Evolutionary conservation across 257 asterid genomes (phyloP), one percentile per base, ranked within the genome.

Genomic region (Nicotiana tabacum): DNA sequence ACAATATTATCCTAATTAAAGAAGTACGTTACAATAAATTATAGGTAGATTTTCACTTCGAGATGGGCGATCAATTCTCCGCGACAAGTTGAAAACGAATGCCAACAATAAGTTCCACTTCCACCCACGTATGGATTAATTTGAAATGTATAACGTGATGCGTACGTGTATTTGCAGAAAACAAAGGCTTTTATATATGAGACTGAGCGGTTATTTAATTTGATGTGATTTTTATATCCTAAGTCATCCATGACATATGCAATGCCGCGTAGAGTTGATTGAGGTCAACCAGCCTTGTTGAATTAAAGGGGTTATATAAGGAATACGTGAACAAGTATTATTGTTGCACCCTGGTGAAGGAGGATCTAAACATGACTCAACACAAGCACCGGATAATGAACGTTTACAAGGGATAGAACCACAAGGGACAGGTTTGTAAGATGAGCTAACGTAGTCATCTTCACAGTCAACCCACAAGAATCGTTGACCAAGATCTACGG

Each of bases 401-500:
- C 77, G 66, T 16, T 64, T 30, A 83, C 89, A 86, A 6, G 80
- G 48, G 8, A 81, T 62, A 9, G 86, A 84, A 53, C 81, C 81
- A 11, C 86, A 84, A 9, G 60, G 46, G 27, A 70, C 87, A 17
- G 84, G 67, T 32, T 78, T 72, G 53, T 83, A 86, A 12, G 87
- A 76, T 24, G 85, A 83, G 60, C 87, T 83, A 9, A 27, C 67
- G 37, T 55, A 86, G 81, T 85, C 85, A 0, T 83, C 56, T 48
- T 83, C 86, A 29, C 89, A 86, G 51, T 83, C 86, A 6, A 87
- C 84, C 88, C 90, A 87, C 12, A 85, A 48, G 53, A 81, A 76
- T n/a, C 83, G 90, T 6, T 86, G 88, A n/a, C 90, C 90, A 60
- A 87, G 88, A 77, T 87, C 85, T 37, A 85, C 24, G 77, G 65